phyloP scores from a whole-genome alignment of 1,284 basidiomycete genomes.

The Afroboletus lepidellus region DNA sequence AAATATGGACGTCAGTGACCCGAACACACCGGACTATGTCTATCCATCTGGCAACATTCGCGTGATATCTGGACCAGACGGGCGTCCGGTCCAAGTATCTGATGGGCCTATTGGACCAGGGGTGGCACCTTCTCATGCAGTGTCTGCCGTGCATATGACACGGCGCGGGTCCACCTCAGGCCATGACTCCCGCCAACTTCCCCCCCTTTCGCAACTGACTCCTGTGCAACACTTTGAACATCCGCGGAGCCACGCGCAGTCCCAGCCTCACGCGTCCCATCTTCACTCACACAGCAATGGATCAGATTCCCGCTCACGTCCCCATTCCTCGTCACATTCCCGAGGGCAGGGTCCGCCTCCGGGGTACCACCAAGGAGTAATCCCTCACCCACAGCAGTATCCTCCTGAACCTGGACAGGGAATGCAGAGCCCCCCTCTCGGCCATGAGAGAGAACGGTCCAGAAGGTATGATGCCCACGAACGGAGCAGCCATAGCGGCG shows the following conservation, averaged over 20 bases:
- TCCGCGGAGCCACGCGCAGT: slow-evolving; percentile 36
- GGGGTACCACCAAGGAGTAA: slow-evolving; percentile 34
- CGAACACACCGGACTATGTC: slow-evolving; percentile 44
- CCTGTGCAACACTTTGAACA: slow-evolving; percentile 43
- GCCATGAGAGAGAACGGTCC: slow-evolving; percentile 43
- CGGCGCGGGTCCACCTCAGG: slow-evolving; percentile 39
- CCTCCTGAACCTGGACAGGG: slow-evolving; percentile 45
- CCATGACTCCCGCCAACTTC: slow-evolving; percentile 48
- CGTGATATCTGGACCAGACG: slow-evolving; percentile 44
- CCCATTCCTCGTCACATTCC: slow-evolving; percentile 46
- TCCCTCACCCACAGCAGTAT: slow-evolving; percentile 42
- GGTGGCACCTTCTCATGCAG: slow-evolving; percentile 42
- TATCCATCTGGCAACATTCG: slow-evolving; percentile 46
- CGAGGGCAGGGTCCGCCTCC: slow-evolving; percentile 36
- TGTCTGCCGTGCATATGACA: slow-evolving; percentile 31
- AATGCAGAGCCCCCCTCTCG: slow-evolving; percentile 49
- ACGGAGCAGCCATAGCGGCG: slow-evolving; percentile 27
- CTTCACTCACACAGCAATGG: slow-evolving; percentile 35
- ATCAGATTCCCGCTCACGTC: slow-evolving; percentile 40
- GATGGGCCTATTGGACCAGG: slow-evolving; percentile 44
- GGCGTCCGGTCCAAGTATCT: slow-evolving; percentile 45
- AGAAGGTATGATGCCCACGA: slow-evolving; percentile 45
- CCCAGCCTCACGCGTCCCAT: slow-evolving; percentile 40
- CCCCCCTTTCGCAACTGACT: slow-evolving; percentile 46
- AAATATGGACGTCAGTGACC: slow-evolving; percentile 44